Base-by-base conservation (phyloP, 805 yeast genomes). In the Candida dajiaensis region DNA sequence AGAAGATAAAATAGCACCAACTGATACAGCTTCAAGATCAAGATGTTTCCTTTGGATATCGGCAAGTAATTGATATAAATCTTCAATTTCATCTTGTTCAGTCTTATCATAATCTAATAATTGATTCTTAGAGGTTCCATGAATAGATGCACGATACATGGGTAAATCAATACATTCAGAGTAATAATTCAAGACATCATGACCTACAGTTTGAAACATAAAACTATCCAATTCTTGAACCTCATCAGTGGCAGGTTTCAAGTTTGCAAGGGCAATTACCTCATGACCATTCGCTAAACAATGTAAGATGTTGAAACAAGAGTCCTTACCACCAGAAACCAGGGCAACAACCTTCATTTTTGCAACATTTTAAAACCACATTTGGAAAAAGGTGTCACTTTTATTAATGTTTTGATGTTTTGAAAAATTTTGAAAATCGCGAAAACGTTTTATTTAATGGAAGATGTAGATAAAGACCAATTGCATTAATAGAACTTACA, bases 201-300 rank as follows among this genome's bases (percentile, higher is more conserved):
- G 94, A 0, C 99, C 99, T 8, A 94, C 98, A 0, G 99, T 94
- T 66, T 94, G 99, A 65, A 87, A 94, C 99, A 94, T 94, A 61
- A 84, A 92, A 45, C 96, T 87, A 63, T 94, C 97, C 45, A 94
- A 68, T 63, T 94, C 99, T 54, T 81, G 83, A 22, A 66, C 61
- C 5, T 54, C 42, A 20, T 71, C 57, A 29, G 62, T 65, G 1
- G 73, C 72, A 1, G 97, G 97, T 57, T 80, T 79, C 50, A 94
- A 65, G 58, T 94, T 94, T 0, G 89, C 98, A 41, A 92, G 65
- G 1, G 96, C 97, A 0, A 78, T 78, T 6, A 94, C 69, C 56
- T 87, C 86, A 67, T 94, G 99, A 13, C 95, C 96, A 44, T 85
- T 80, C 3, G 77, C 73, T n/a, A 86, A 62, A 58, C 98, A 89